A percentile compares a stretch with the other conserved stretches of the same genome.
These are phyloP conservation scores for Tricholoma sp. DNA, from an alignment of 768 basidiomycete species.

Conservation along the genomic window DNA sequence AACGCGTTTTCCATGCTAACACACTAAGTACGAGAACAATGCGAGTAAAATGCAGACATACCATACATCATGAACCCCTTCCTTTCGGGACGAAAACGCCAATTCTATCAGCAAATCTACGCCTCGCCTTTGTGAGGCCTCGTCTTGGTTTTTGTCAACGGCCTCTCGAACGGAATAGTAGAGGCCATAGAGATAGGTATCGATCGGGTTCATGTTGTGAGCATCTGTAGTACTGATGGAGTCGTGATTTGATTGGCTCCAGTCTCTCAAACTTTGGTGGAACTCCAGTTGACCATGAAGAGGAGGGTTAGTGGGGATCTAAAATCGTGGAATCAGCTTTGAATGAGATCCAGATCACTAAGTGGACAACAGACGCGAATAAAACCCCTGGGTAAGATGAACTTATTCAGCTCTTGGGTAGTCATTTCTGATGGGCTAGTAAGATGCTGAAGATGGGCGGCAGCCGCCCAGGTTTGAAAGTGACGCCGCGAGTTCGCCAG, in stretches of 20 bases:
- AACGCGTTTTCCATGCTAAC: not conserved
- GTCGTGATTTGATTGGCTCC: not conserved
- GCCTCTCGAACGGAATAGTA: not conserved
- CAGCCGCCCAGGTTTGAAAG: not conserved
- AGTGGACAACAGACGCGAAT: not conserved
- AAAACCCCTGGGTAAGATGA: not conserved
- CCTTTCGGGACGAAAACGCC: not conserved
- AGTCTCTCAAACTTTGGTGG: not conserved
- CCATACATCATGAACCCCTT: not conserved
- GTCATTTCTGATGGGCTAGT: not conserved
- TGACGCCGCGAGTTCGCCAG: not conserved
- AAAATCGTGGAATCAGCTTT: not conserved
- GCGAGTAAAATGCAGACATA: not conserved
- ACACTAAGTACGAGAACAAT: not conserved
- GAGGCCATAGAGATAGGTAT: not conserved
- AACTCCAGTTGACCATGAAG: not conserved
- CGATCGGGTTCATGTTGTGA: not conserved
- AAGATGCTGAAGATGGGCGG: not conserved
- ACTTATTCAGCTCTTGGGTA: not conserved
- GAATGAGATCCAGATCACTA: not conserved
- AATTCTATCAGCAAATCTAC: not conserved
- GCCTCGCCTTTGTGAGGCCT: not conserved
- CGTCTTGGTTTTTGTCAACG: not conserved
- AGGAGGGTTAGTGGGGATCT: not conserved
- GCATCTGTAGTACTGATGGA: not conserved